Conservation (phyloP, 495 filamentous ascomycete genomes). For the Talaromyces wortmannii region DNA sequence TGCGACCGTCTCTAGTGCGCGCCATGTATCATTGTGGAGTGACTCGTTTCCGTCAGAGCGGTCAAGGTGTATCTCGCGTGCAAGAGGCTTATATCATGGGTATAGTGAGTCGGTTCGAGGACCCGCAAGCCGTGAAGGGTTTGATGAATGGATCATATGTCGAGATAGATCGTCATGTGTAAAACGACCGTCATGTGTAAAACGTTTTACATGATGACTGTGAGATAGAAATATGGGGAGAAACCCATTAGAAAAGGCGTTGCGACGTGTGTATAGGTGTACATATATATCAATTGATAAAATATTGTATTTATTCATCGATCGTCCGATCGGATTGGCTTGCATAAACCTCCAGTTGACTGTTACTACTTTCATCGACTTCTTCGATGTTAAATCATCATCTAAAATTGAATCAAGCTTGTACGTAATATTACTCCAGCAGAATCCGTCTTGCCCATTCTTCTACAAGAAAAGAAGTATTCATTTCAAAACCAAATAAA, state of each 20-base stretch:
- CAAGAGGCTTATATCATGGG: constrained; percentile 31
- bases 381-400: too few species aligned
- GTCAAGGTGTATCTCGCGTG: constrained; percentile 14
- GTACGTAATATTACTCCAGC: background rate
- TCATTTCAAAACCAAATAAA: background rate
- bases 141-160: constrained; percentile 10
- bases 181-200: background rate
- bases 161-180: background rate
- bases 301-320: background rate
- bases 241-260: background rate
- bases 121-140: constrained; percentile 19
- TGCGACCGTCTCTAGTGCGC: constrained; percentile 30
- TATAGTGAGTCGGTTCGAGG: constrained; percentile 27
- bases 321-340: background rate
- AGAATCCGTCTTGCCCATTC: background rate
- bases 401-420: background rate
- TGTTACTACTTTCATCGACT: too few species aligned
- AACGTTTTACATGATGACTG: background rate
- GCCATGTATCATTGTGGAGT: constrained; percentile 42
- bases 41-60: constrained; percentile 27
- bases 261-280: background rate
- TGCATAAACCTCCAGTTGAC: too few species aligned
- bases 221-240: background rate
- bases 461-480: too few species aligned
- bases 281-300: background rate